Base-by-base conservation (phyloP, 495 filamentous ascomycete genomes). In the Aspergillus haitiensis region DNA sequence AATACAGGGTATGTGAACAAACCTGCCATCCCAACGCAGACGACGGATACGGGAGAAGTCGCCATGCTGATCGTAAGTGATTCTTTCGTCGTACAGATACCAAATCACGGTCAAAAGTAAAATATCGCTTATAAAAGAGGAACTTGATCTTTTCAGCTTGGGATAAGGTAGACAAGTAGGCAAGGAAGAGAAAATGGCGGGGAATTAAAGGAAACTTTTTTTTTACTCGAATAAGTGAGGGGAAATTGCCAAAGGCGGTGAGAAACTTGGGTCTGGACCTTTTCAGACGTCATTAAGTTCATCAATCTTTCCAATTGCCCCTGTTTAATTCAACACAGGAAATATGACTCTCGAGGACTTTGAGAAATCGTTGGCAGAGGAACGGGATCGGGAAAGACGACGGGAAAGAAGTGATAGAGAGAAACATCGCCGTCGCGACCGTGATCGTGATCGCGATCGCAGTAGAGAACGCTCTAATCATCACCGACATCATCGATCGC, bases 11-110 rank as follows among this genome's bases (percentile, higher is more conserved):
- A 46, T 48, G 3, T 37, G 10, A 11, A 59, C 72, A 59, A 67
- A 78, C 89, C 92, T 64, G 94, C 94, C 94, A 98, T 98, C 79
- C 94, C 94, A 11, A 98, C 85, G 75, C 93, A 97, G 64, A 98
- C 91, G 62, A 98, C 86, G 58, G 89, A 88, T 15, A 88, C 85
- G 35, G 87, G 84, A 37, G 72, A 66, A 53, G 75, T 62, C 59
- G 75, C 68, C 80, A 82, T 82, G 34, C 31, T 72, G 65, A 50
- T 58, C 21, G 10, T 11, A 18, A 15, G 13, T 35, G 37, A 12
- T 32, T 32, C 4, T 40, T 40, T 40, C 37, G 37, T 1, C 3
- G 21, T 27, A 27, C 21, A 3, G 21, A 27, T 3, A 3, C 3
- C 21, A 27, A 27, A 27, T 27, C 21, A 3, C 3, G 21, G 21